These are phyloP conservation scores for Sicyos baderoa DNA, from an alignment of 306 rosid genomes.

Conservation along the genomic window DNA sequence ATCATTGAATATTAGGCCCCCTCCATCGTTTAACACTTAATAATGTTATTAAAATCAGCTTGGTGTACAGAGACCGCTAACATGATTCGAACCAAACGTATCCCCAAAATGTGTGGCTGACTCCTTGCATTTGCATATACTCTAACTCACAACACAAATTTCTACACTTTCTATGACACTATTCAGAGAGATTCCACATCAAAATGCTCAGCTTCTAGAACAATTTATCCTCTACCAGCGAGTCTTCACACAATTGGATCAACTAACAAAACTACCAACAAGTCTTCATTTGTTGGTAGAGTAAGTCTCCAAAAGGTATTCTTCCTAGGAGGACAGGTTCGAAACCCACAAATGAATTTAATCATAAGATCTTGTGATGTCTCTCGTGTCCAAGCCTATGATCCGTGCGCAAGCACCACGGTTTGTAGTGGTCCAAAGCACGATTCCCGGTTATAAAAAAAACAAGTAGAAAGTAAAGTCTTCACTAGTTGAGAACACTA, in stretches of 20 bases:
- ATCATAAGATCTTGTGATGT: too few species aligned
- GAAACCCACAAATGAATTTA: too few species aligned
- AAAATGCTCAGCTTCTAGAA: neutral
- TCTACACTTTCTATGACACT: neutral
- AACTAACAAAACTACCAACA: neutral
- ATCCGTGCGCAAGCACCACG: too few species aligned
- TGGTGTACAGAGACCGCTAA: neutral
- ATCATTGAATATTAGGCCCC: neutral
- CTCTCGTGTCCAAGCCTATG: too few species aligned
- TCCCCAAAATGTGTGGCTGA: neutral
- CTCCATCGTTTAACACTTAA: neutral
- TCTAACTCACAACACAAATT: neutral
- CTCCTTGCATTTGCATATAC: neutral
- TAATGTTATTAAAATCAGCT: neutral
- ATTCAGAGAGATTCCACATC: neutral
- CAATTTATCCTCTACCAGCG: neutral
- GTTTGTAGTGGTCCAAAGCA: too few species aligned
- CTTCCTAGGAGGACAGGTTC: too few species aligned
- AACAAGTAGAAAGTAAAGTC: too few species aligned
- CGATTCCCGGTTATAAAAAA: too few species aligned
- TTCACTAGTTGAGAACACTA: too few species aligned
- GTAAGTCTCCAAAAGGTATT: too few species aligned
- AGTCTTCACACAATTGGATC: too few species aligned
- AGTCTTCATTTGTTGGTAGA: too few species aligned
- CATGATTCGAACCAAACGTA: neutral